phyloP scores from a whole-genome alignment of 169 alveolate genomes.

The Miamiensis avidus region DNA sequence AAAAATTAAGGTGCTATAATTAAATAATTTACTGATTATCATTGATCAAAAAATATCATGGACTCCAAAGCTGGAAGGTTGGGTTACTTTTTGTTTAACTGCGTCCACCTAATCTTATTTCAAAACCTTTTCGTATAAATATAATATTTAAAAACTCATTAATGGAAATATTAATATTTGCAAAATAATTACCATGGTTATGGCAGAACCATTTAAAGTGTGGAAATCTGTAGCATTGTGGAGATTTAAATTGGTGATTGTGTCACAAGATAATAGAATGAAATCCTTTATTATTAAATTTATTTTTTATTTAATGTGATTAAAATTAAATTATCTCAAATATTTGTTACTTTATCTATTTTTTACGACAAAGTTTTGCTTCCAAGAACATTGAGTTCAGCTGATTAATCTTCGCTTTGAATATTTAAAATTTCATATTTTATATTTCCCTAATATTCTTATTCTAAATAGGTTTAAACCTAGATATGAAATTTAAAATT shows the following conservation, averaged over 20 bases:
- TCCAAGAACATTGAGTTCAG: neutral
- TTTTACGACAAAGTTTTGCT: too few species aligned
- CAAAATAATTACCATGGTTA: too few species aligned
- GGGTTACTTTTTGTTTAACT: conserved; percentile 13
- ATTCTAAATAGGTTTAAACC: conserved; percentile 6
- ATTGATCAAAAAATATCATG: neutral
- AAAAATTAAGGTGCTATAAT: neutral
- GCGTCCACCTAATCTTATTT: conserved; percentile 37
- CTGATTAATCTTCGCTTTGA: neutral
- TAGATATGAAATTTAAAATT: neutral
- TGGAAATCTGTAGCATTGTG: conserved; percentile 31
- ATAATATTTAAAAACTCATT: too few species aligned
- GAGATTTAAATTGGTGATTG: conserved; percentile 19
- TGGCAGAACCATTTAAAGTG: neutral
- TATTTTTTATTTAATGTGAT: neutral
- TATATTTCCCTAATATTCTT: conserved; percentile 2
- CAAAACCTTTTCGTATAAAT: too few species aligned
- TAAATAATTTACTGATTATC: neutral
- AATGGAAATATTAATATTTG: too few species aligned
- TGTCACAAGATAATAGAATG: conserved; percentile 29
- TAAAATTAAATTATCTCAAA: neutral
- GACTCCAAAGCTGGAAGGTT: conserved; percentile 1
- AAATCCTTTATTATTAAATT: conserved; percentile 19
- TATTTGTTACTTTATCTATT: neutral
- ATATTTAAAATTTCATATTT: conserved; percentile 13